These are phyloP conservation scores for Fusarium falciforme DNA, from an alignment of 2,329 filamentous ascomycete species.

Conservation along the genomic window DNA sequence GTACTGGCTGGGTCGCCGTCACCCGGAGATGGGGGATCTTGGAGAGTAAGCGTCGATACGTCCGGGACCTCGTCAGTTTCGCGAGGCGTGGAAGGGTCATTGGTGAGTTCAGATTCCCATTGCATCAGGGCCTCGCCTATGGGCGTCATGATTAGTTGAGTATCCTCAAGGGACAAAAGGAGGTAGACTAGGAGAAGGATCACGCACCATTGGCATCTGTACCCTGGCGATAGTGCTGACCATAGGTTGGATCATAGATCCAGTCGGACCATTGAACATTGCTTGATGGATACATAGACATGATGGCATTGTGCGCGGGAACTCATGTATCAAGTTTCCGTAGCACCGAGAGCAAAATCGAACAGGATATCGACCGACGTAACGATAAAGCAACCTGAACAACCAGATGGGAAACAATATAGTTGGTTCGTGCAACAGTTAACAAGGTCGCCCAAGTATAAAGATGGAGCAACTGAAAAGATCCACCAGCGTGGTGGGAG, in stretches of 20 bases:
- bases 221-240: conserved; percentile 45
- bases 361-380: neutral
- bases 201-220: conserved; percentile 44
- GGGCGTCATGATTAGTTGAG: conserved; percentile 8
- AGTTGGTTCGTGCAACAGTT: conserved; percentile 1
- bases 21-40: conserved; percentile 27
- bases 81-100: neutral
- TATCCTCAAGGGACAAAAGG: neutral
- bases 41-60: conserved; percentile 32
- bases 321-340: conserved; percentile 13
- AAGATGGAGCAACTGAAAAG: neutral
- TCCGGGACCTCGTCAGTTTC: conserved; percentile 40
- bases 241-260: conserved; percentile 42
- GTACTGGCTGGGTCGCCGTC: conserved; percentile 38
- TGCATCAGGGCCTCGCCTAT: conserved; percentile 42
- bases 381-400: neutral
- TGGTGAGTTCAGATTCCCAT: conserved; percentile 37
- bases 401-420: neutral
- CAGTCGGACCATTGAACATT: conserved; percentile 43
- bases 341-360: conserved; percentile 3
- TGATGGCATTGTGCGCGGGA: conserved; percentile 44
- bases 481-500: neutral
- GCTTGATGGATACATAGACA: conserved; percentile 43
- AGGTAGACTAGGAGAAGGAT: neutral
- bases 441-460: neutral